These are phyloP conservation scores for Tuctoria greenei DNA, from an alignment of 176 grass and related monocot species.

Conservation along the genomic window DNA sequence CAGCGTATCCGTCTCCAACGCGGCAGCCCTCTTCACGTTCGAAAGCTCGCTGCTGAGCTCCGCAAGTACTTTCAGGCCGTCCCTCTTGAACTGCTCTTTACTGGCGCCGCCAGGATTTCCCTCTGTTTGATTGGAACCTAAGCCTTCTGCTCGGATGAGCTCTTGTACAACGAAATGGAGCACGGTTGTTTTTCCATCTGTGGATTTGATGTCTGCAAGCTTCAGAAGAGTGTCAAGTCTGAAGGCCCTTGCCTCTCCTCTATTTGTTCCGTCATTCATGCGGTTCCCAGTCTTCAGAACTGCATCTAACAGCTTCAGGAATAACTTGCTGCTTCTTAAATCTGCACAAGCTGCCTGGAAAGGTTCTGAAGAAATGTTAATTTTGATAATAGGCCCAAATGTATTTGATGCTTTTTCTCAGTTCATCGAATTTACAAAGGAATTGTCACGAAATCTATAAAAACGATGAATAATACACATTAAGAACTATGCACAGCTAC, in stretches of 20 bases:
- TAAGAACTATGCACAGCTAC: not conserved
- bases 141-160: constrained; percentile 63
- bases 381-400: constrained; percentile 30
- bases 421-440: not conserved
- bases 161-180: constrained; percentile 84
- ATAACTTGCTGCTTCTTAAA: constrained; percentile 72
- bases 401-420: not conserved
- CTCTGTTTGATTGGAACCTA: constrained; percentile 33
- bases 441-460: not conserved
- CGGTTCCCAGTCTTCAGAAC: constrained; percentile 62
- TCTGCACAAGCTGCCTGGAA: constrained; percentile 79
- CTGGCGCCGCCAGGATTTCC: constrained; percentile 36
- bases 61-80: constrained; percentile 50
- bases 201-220: constrained; percentile 64
- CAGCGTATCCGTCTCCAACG: constrained; percentile 55
- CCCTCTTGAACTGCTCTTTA: constrained; percentile 68
- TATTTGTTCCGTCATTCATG: constrained; percentile 56
- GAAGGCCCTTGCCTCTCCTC: constrained; percentile 52
- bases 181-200: constrained; percentile 61
- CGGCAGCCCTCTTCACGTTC: constrained; percentile 71
- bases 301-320: constrained; percentile 66
- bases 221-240: constrained; percentile 70
- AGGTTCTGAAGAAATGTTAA: constrained; percentile 51
- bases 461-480: not conserved
- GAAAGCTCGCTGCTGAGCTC: constrained; percentile 67